phyloP scores from a whole-genome alignment of 345 rosid species.

The Populus tremula region DNA sequence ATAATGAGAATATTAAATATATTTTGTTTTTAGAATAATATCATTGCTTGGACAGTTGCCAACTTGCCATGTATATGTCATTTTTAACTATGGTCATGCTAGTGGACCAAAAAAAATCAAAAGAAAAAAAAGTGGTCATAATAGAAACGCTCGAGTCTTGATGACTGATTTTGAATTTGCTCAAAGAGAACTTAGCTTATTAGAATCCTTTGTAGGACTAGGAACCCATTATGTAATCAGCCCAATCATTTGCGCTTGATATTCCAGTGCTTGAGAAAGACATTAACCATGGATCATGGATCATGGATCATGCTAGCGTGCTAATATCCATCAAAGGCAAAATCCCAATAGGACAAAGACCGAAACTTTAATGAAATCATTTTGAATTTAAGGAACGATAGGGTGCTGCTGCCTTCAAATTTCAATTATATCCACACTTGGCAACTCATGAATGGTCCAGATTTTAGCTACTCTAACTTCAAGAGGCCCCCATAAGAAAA shows the following conservation, averaged over 20 bases:
- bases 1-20: not conserved
- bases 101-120: too few relatives aligned
- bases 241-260: not conserved
- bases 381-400: not conserved
- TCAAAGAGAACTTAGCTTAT: not conserved
- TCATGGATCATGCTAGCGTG: not conserved
- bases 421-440: not conserved
- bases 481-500: not conserved
- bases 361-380: not conserved
- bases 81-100: not conserved
- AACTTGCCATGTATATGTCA: not conserved
- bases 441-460: not conserved
- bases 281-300: not conserved
- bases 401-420: not conserved
- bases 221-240: not conserved
- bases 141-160: not conserved
- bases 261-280: not conserved
- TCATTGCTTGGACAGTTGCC: not conserved
- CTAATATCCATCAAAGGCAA: not conserved
- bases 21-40: not conserved
- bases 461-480: not conserved
- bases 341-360: not conserved
- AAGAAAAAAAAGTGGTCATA: not conserved
- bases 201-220: not conserved
- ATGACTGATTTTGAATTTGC: not conserved